Conservation (phyloP, 441 rosid species). For the Adansonia madagascariensis region DNA sequence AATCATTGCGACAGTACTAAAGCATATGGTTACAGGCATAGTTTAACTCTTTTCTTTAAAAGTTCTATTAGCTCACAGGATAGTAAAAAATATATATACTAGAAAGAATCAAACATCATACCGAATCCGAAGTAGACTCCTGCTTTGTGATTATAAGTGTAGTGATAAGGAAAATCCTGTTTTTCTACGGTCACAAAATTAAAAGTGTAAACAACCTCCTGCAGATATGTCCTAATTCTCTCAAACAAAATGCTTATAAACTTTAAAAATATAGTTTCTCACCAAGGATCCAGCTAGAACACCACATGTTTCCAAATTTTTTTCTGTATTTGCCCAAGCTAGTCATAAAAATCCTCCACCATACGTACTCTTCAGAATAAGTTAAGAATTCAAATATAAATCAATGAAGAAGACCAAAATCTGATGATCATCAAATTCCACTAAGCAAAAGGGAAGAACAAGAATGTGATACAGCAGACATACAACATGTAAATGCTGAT, state of each 20-base stretch:
- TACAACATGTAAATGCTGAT: conserved; percentile 88
- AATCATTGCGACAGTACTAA: background rate
- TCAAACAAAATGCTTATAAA: conserved; percentile 21
- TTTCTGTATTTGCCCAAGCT: conserved; percentile 77
- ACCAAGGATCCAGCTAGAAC: conserved; percentile 96
- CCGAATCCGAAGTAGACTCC: conserved; percentile 96
- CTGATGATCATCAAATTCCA: conserved; percentile 21
- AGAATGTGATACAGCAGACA: conserved; percentile 35
- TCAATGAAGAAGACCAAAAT: conserved; percentile 9
- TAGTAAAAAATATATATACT: background rate
- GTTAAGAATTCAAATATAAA: conserved; percentile 19
- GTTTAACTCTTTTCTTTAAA: conserved; percentile 1
- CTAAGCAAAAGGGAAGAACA: conserved; percentile 15
- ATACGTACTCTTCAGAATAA: conserved; percentile 62
- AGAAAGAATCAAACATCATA: conserved; percentile 34
- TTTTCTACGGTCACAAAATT: conserved; percentile 57
- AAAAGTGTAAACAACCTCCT: conserved; percentile 26
- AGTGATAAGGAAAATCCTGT: conserved; percentile 90
- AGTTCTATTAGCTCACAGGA: conserved; percentile 7
- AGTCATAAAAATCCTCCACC: conserved; percentile 89
- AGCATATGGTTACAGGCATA: background rate
- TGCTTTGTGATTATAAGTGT: conserved; percentile 95
- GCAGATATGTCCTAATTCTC: background rate
- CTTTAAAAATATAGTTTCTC: conserved; percentile 32
- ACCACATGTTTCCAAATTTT: conserved; percentile 93